A percentile compares a stretch with the other conserved stretches of the same genome.
These are phyloP conservation scores for Suillus americanus DNA, from an alignment of 768 basidiomycete genomes.

Conservation along the genomic window DNA sequence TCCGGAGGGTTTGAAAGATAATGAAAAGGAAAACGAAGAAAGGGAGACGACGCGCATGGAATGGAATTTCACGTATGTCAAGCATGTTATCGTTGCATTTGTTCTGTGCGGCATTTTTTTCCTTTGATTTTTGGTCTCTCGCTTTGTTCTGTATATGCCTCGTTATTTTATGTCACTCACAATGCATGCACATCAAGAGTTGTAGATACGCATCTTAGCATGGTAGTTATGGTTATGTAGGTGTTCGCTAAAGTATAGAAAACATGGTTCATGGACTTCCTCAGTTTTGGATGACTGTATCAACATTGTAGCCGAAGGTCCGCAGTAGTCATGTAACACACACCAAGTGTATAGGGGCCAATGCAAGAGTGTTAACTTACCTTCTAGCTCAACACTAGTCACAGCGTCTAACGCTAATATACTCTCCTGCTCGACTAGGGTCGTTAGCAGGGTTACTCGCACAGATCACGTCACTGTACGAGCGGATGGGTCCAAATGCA, in stretches of 20 bases:
- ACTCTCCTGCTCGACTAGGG: background rate
- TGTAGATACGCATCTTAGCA: constrained; percentile 2
- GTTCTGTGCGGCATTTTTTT: constrained; percentile 2
- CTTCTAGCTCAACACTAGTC: no score
- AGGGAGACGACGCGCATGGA: background rate
- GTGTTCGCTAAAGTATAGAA: background rate
- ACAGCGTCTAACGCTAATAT: no score
- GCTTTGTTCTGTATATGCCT: background rate
- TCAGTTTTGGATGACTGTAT: background rate
- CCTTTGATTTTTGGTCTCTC: background rate
- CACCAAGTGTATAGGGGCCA: no score
- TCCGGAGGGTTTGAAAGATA: background rate
- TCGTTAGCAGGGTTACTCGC: background rate
- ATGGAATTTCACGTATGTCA: constrained; percentile 1
- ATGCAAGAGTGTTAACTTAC: no score
- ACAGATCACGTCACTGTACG: background rate
- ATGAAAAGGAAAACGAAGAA: background rate
- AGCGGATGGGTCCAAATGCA: no score
- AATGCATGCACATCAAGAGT: background rate
- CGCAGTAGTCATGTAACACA: no score
- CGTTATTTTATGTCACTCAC: background rate
- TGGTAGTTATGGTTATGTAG: background rate
- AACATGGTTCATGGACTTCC: background rate
- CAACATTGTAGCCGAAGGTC: background rate
- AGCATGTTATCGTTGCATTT: constrained; percentile 7